Base-by-base conservation (phyloP, 768 basidiomycete species). In the Boletus vermiculosoides region DNA sequence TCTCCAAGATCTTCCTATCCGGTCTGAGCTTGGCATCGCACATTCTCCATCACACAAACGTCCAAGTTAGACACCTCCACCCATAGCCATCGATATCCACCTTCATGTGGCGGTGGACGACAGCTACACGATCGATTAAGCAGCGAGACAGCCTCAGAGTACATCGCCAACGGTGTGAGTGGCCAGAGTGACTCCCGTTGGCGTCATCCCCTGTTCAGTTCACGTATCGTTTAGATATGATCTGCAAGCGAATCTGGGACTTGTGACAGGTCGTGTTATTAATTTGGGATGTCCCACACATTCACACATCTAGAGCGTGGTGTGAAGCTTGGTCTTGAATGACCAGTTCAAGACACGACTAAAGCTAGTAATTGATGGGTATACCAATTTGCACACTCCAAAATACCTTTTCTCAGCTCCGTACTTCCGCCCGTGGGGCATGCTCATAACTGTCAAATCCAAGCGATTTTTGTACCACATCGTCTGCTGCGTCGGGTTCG, bases 401-500 rank as follows among this genome's bases (percentile, higher is more conserved):
- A 30, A 6, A 23, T 10, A 18, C 36, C 22, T 15, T 45, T 52
- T 45, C 37, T 55, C 34, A 47, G 36, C 39, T 55, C 36, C 41
- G 59, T 44, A 10, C 66, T 66, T 75, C 73, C 9, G 55, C 69
- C 25, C 63, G 73, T 0, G 74, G 72, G 1, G 71, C 70, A 54
- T 74, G 78, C 70, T 88, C 85, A 56, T 87, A 90, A 3, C 67
- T 71, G 20, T 78, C 81, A 59, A 90, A 91, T 7, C 94, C 94
- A 39, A 91, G 78, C 3, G 94, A 94, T 45, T 81, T 82, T 62
- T 93, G 87, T 13, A 97, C 81, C 18, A 83, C 83, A 20, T 87
- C 85, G 20, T 94, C 87, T 2, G 82, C 76, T 0, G 95, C 95
- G 68, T 98, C 95, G 5, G 95, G 95, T 58, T 94, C 94, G 16